Base-by-base conservation (phyloP, 2,329 filamentous ascomycete species). In the Fusarium cyanostomum region DNA sequence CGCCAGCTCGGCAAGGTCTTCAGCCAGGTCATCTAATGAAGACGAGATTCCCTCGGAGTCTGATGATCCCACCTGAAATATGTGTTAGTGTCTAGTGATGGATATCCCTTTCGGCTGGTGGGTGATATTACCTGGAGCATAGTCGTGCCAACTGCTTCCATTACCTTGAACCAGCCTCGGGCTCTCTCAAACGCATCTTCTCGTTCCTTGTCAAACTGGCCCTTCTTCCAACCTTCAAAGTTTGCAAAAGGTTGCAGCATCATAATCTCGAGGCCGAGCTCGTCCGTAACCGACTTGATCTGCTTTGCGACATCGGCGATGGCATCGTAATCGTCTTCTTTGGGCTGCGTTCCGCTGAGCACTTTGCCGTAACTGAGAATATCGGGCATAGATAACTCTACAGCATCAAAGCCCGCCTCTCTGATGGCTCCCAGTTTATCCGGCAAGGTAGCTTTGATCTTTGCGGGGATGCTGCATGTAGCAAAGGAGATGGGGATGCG, bases 191-290 rank as follows among this genome's bases (percentile, higher is more conserved):
- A 90, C 0, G 87, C 89, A 48, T 89, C 84, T 6, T 84, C 75
- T 4, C 89, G 79, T 72, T 89, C 84, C 1, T 77, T 68, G 2
- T 84, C 86, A 0, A 80, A 41, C 1, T 52, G 21, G 0, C 37
- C 86, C 35, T 80, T 78, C 0, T 82, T 77, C 90, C 90, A 94
- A 1, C 90, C 91, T 68, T 94, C 90, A 56, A 92, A 92, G 67
- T 92, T 91, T 13, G 86, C 79, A 68, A 94, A 93, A 0, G 90
- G 90, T 69, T 94, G 90, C 7, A 93, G 75, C 79, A 92, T 89
- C 73, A 93, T 81, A 53, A 93, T 83, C 31, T 81, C 78, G 2
- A 93, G 75, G 0, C 77, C 75, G 30, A 86, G 78, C 10, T 82
- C 78, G 24, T 83, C 76, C 44, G 84, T 87, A 42, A 89, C 73